Base-by-base conservation (phyloP, 2,329 filamentous ascomycete genomes). In the Graphilbum sp. region DNA sequence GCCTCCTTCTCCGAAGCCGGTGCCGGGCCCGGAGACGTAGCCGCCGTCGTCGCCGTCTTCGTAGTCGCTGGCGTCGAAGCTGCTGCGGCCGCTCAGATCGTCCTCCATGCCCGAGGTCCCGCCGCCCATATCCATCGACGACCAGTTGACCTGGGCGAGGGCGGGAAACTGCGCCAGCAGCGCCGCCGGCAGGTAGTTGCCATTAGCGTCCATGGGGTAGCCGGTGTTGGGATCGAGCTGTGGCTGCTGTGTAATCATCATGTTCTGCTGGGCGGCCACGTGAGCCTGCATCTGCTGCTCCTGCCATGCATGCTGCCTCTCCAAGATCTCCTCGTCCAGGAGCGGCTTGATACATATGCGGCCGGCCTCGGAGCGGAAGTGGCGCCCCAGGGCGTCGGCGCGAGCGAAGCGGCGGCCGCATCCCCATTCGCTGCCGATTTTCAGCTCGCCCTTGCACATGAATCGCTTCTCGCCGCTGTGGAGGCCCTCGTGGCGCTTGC, bases 401-500 rank as follows among this genome's bases (percentile, higher is more conserved):
- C 90, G 83, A 15, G 90, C 90, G 56, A 98, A 98, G 10, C 87
- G 74, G 43, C 90, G 73, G 4, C 85, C 85, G 49, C 90, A 98
- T 17, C 90, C 90, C 90, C 90, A 98, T 46, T 81, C 75, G 5
- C 79, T 79, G 34, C 79, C 77, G 2, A 75, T 75, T 47, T 88
- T 87, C 36, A 98, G 73, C 41, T 87, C 82, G 38, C 90, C 90
- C 48, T 85, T 86, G 60, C 90, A 98, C 8, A 96, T 83, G 54
- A 96, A 98, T 54, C 94, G 96, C 72, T 96, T 98, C 62, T 98
- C 90, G 32, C 90, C 90, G 0, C 84, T 92, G 53, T 98, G 90
- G 32, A 98, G 64, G 30, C 88, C 87, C 60, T 98, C 90, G 57
- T 98, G 90, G 30, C 90, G 79, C 60, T 98, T 98, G 34, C 90